These are phyloP conservation scores for Aspergillus campestris DNA, from an alignment of 495 filamentous ascomycete species.

Conservation along the genomic window DNA sequence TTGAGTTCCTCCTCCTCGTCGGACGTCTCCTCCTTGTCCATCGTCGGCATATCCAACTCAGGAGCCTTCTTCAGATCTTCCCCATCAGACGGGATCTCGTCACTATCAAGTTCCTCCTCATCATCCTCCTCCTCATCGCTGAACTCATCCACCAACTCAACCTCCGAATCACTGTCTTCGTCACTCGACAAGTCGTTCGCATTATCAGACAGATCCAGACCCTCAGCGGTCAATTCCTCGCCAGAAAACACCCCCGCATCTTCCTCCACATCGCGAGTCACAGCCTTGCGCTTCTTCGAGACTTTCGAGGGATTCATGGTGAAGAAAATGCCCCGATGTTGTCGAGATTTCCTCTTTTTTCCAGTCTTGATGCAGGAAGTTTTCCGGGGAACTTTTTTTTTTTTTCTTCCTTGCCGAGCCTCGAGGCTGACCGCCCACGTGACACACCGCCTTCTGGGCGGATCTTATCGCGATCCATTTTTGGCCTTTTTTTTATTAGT, in stretches of 20 bases:
- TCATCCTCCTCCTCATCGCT: conserved; percentile 33
- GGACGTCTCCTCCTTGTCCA: conserved; percentile 6
- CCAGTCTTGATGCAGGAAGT: neutral
- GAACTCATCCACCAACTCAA: conserved; percentile 39
- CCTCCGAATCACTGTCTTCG: conserved; percentile 37
- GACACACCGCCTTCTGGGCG: conserved; percentile 27
- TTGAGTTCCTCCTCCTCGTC: conserved; percentile 28
- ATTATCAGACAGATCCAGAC: conserved; percentile 57
- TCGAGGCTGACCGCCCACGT: conserved; percentile 35
- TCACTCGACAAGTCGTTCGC: conserved; percentile 41
- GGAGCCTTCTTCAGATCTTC: conserved; percentile 22
- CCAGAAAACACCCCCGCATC: conserved; percentile 49
- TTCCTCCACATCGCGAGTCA: conserved; percentile 45
- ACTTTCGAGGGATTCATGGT: conserved; percentile 30
- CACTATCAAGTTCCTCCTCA: conserved; percentile 41
- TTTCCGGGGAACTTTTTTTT: conserved; percentile 19
- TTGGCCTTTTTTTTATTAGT: neutral
- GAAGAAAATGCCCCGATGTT: conserved; percentile 6
- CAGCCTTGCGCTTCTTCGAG: conserved; percentile 51
- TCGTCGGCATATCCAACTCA: conserved; percentile 8
- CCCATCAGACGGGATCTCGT: conserved; percentile 43
- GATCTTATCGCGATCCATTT: conserved; percentile 8
- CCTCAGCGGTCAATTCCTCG: conserved; percentile 54
- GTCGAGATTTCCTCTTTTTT: conserved; percentile 1
- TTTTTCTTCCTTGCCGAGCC: conserved; percentile 23